Percentiles rank a stretch among this genome's conserved stretches.
phyloP scores from a whole-genome alignment of 495 filamentous ascomycete genomes.

The Podospora pseudoanserina region DNA sequence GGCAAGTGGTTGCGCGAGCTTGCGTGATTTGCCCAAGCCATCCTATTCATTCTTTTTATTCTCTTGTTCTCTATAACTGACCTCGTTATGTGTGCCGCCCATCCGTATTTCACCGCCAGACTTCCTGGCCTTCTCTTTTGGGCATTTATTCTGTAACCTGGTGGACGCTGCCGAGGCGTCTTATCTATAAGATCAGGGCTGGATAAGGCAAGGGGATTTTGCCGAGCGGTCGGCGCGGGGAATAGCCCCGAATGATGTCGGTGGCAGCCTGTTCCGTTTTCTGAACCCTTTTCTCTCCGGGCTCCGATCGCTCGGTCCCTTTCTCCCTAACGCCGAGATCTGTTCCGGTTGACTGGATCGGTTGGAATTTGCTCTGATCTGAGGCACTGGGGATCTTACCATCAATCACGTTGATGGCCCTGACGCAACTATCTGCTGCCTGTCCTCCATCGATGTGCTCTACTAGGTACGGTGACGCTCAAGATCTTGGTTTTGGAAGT shows the following conservation, averaged over 20 bases:
- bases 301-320: conserved; percentile 5
- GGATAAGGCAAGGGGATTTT: neutral
- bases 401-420: neutral
- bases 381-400: too few species aligned
- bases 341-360: neutral
- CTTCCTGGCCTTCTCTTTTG: neutral
- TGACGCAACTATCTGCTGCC: neutral
- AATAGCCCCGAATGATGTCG: neutral
- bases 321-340: conserved; percentile 8
- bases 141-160: neutral
- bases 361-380: neutral
- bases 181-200: neutral
- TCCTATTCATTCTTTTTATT: neutral
- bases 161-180: neutral
- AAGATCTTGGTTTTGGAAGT: neutral
- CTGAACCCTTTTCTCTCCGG: neutral
- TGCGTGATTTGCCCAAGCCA: conserved; percentile 20
- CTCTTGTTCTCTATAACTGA: neutral
- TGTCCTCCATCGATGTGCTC: neutral
- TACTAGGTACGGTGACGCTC: neutral
- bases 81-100: conserved; percentile 2
- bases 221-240: neutral
- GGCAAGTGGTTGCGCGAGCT: conserved; percentile 13
- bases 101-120: neutral
- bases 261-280: neutral